Evolutionary conservation across 192 early-diverging fungal genomes (phyloP).

Genomic region (Helicostylum pulchrum): DNA sequence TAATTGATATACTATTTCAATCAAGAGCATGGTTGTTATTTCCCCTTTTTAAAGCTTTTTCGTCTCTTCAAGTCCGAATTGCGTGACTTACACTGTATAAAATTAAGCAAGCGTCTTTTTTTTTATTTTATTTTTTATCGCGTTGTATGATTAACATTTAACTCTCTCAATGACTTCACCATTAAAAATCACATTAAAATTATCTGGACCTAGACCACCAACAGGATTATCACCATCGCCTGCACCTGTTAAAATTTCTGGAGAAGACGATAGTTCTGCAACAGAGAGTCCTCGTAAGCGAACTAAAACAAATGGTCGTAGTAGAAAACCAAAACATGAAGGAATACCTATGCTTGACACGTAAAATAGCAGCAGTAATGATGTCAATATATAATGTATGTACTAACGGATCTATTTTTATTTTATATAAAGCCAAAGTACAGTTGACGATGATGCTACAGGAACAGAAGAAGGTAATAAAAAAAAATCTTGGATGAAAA

Average conservation of each 20-base stretch:
- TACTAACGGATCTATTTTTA: neutral
- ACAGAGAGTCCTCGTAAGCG: constrained; percentile 1
- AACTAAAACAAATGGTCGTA: neutral
- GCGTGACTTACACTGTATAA: too few species aligned
- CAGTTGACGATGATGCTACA: constrained; percentile 10
- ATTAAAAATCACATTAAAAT: neutral
- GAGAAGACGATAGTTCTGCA: constrained; percentile 1
- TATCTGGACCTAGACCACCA: neutral
- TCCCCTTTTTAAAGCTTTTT: too few species aligned
- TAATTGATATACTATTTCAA: too few species aligned
- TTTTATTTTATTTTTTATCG: neutral
- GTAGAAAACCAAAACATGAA: constrained; percentile 10
- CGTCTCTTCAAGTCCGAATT: too few species aligned
- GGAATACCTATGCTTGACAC: constrained; percentile 11
- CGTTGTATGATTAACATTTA: neutral
- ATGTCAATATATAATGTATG: too few species aligned
- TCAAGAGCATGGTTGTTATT: too few species aligned
- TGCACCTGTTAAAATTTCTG: neutral
- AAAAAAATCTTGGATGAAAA: neutral
- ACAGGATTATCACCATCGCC: neutral
- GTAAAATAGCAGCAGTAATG: neutral
- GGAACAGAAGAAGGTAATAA: constrained; percentile 16
- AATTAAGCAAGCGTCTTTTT: too few species aligned
- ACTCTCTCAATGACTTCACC: neutral
- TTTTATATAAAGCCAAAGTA: neutral